Evolutionary conservation across 306 rosid species (phyloP).

Genomic region (Calophaca sinica): DNA sequence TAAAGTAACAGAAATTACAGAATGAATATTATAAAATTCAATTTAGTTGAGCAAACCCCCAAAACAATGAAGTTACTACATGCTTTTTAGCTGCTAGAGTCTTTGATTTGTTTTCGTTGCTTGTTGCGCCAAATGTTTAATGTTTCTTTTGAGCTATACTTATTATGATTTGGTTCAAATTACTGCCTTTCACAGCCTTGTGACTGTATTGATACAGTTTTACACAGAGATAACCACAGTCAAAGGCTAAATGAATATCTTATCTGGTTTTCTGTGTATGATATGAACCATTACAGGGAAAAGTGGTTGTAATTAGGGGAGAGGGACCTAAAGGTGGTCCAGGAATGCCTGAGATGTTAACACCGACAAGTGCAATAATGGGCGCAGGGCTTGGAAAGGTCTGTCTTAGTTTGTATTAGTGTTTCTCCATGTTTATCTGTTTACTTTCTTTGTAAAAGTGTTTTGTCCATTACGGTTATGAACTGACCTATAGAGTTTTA

Average conservation of each 20-base stretch:
- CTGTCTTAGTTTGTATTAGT: not conserved
- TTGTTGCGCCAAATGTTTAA: constrained; percentile 29
- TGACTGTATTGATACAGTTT: constrained; percentile 30
- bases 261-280: constrained; percentile 25
- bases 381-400: constrained; percentile 99
- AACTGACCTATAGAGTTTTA: constrained; percentile 14
- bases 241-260: constrained; percentile 34
- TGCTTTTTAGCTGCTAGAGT: constrained; percentile 21
- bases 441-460: constrained; percentile 33
- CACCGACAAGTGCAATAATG: constrained; percentile 98
- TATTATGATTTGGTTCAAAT: constrained; percentile 12
- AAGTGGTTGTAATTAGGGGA: constrained; percentile 84
- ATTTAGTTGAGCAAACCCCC: constrained; percentile 20
- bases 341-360: constrained; percentile 98
- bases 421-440: constrained; percentile 32
- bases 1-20: not conserved
- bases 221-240: constrained; percentile 21
- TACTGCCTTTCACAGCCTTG: constrained; percentile 29
- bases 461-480: not conserved
- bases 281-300: constrained; percentile 65
- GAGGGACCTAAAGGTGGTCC: constrained; percentile 99
- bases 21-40: not conserved
- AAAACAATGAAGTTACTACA: not conserved
- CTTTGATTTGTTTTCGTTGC: constrained; percentile 16
- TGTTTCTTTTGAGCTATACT: constrained; percentile 27